Evolutionary conservation across 192 early-diverging fungal species (phyloP).

Genomic region (Backusella australiensis): DNA sequence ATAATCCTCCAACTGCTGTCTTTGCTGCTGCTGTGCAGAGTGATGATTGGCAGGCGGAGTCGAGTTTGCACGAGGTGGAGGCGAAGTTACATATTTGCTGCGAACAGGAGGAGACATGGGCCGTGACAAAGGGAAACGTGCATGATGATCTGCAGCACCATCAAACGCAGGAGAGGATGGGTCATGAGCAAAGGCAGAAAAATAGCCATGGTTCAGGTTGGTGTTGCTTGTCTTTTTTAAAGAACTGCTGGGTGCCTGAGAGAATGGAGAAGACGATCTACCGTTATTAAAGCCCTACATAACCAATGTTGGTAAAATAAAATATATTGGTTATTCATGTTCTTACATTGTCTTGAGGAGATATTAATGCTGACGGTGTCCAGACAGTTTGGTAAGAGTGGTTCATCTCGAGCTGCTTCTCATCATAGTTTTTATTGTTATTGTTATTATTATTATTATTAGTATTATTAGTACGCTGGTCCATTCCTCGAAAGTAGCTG

Average conservation of each 20-base stretch:
- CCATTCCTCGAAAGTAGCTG: constrained; percentile 1
- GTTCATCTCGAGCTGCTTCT: not conserved
- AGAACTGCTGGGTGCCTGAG: not conserved
- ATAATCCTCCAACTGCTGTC: constrained; percentile 12
- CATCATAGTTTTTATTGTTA: not conserved
- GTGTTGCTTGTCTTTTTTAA: not conserved
- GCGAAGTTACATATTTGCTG: constrained; percentile 15
- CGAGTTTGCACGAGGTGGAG: constrained; percentile 21
- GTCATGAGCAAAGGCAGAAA: not conserved
- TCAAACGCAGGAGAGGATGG: constrained; percentile 13
- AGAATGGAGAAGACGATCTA: not conserved
- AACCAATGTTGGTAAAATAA: not conserved
- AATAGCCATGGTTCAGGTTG: not conserved
- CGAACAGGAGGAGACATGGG: constrained; percentile 23
- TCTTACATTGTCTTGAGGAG: not conserved
- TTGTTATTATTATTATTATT: not conserved
- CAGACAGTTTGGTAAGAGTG: constrained; percentile 7
- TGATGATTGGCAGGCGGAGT: constrained; percentile 22
- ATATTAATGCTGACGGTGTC: constrained; percentile 12
- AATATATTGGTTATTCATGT: not conserved
- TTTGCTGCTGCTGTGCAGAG: constrained; percentile 1
- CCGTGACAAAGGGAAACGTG: constrained; percentile 16
- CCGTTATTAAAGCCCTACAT: not conserved
- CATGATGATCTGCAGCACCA: not conserved
- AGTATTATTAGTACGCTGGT: not conserved